Conservation (phyloP, 257 asterid species). For the Fraxinus anomala region DNA sequence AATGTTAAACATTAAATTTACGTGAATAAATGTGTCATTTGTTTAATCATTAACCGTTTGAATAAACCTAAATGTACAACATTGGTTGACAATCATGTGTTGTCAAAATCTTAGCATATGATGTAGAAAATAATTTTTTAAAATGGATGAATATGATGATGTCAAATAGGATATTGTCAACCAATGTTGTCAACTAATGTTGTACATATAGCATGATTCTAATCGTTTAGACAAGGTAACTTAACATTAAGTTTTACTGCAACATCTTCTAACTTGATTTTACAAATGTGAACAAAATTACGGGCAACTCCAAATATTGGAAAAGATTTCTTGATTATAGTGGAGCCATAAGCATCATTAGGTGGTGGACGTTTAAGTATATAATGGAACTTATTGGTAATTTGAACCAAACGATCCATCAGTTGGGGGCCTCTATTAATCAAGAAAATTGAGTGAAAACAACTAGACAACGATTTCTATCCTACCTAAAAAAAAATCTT, state of each 20-base stretch:
- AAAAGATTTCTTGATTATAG: background rate
- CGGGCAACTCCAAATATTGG: background rate
- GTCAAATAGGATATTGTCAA: too few relatives aligned
- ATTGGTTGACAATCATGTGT: too few relatives aligned
- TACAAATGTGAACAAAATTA: background rate
- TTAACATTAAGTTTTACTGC: background rate
- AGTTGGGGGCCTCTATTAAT: background rate
- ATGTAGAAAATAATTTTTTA: too few relatives aligned
- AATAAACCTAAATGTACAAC: too few relatives aligned
- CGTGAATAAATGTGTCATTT: too few relatives aligned
- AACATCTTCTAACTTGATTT: background rate
- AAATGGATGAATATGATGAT: too few relatives aligned
- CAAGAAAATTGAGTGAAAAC: background rate
- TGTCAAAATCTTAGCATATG: too few relatives aligned
- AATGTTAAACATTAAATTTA: too few relatives aligned
- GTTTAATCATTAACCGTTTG: too few relatives aligned
- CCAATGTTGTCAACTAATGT: too few relatives aligned
- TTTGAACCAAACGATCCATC: background rate
- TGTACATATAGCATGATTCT: too few relatives aligned
- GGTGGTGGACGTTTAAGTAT: background rate
- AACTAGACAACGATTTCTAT: background rate
- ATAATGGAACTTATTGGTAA: background rate
- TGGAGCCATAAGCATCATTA: slow-evolving; percentile 4
- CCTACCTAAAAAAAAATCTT: background rate
- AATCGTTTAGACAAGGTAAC: too few relatives aligned